phyloP scores from a whole-genome alignment of 768 basidiomycete genomes.

The Rhizopogon vesiculosus region DNA sequence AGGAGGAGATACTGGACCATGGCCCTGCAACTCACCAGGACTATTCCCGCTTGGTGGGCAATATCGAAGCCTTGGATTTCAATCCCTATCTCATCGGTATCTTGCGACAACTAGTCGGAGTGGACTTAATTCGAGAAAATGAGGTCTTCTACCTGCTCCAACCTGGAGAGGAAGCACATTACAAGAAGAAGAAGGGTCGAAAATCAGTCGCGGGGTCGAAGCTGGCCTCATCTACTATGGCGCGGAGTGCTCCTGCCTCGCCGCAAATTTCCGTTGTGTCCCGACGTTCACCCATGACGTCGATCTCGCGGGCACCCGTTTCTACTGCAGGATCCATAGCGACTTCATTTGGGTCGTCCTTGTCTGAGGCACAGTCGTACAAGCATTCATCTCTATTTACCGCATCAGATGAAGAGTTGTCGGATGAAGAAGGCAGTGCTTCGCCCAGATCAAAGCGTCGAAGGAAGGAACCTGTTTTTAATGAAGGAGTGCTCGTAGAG shows the following conservation, averaged over 20 bases:
- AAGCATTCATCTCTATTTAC: constrained; percentile 20
- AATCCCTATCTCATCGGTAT: constrained; percentile 49
- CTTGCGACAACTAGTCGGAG: constrained; percentile 57
- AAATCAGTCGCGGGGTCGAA: constrained; percentile 5
- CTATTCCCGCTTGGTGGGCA: constrained; percentile 38
- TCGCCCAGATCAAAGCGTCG: constrained; percentile 5
- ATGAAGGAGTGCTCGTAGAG: neutral
- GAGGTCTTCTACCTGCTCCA: constrained; percentile 61
- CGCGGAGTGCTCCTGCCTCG: constrained; percentile 1
- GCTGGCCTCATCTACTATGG: constrained; percentile 3
- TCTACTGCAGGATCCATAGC: constrained; percentile 19
- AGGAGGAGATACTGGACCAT: constrained; percentile 58
- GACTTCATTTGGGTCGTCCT: constrained; percentile 9
- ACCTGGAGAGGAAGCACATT: constrained; percentile 36
- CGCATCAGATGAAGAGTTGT: constrained; percentile 23
- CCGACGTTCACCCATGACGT: constrained; percentile 15
- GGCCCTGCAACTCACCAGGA: constrained; percentile 54
- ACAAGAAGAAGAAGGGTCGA: constrained; percentile 4
- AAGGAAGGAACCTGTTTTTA: constrained; percentile 11
- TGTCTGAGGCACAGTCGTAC: constrained; percentile 10
- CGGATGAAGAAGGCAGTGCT: constrained; percentile 2
- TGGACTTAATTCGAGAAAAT: constrained; percentile 59
- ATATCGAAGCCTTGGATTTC: constrained; percentile 47
- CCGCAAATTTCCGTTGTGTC: constrained; percentile 5
- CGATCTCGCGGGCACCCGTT: constrained; percentile 17